These are phyloP conservation scores for Fusarium sp. DNA, from an alignment of 2,329 filamentous ascomycete genomes.

Conservation along the genomic window DNA sequence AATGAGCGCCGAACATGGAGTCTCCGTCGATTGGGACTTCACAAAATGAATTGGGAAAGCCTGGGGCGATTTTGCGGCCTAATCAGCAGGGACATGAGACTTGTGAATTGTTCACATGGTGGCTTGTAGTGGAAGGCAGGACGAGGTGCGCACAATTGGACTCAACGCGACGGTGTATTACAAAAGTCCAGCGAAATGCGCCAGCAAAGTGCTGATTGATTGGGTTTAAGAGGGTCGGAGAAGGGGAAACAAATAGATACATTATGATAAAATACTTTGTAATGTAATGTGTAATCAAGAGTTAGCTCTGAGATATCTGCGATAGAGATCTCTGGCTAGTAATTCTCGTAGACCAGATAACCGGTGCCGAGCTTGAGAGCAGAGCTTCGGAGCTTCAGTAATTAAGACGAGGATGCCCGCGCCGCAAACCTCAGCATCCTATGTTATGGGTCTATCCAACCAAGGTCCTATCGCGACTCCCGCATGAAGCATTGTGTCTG, in stretches of 20 bases:
- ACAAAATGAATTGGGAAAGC: neutral
- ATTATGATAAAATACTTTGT: neutral
- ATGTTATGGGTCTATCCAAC: neutral
- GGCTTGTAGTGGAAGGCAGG: slow-evolving; percentile 52
- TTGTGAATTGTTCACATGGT: slow-evolving; percentile 63
- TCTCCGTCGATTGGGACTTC: slow-evolving; percentile 54
- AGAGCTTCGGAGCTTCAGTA: neutral
- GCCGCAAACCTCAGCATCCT: no score
- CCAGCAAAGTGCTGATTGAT: no score
- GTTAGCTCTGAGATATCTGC: no score
- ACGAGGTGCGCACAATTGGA: neutral
- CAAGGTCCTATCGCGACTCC: neutral
- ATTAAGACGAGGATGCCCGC: no score
- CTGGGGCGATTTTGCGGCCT: slow-evolving; percentile 63
- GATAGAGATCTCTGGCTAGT: neutral
- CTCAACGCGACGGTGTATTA: neutral
- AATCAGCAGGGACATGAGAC: slow-evolving; percentile 69
- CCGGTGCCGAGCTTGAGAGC: neutral
- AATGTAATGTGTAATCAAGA: slow-evolving; percentile 4
- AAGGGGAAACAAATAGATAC: neutral
- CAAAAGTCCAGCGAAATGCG: no score
- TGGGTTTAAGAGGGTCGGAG: no score
- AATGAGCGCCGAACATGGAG: slow-evolving; percentile 60
- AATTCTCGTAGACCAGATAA: slow-evolving; percentile 5
- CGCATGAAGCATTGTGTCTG: neutral